Evolutionary conservation across 257 asterid species (phyloP).

Genomic region (Solanum ahanhuiri): DNA sequence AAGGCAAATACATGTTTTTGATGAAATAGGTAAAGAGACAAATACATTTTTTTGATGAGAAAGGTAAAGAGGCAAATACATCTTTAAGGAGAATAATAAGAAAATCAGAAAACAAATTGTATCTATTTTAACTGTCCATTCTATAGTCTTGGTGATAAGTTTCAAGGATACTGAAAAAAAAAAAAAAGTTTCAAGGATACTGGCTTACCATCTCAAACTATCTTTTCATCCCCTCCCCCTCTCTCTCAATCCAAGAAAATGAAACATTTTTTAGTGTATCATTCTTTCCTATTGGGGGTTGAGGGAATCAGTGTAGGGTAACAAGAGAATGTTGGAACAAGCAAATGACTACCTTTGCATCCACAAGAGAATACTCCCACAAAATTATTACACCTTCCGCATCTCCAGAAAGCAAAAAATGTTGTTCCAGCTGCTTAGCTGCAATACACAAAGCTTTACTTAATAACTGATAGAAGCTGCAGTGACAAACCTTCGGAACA

Average conservation of each 20-base stretch:
- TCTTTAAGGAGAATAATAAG: neutral
- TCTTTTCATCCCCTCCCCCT: neutral
- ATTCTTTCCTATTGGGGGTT: neutral
- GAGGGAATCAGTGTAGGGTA: neutral
- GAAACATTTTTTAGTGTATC: neutral
- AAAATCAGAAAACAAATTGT: neutral
- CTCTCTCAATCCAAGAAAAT: neutral
- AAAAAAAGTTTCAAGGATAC: neutral
- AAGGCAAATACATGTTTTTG: neutral
- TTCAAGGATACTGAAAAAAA: neutral
- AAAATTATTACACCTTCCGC: slow-evolving; percentile 69
- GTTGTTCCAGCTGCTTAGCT: slow-evolving; percentile 54
- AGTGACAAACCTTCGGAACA: neutral
- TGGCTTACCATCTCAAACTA: neutral
- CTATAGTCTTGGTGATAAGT: neutral
- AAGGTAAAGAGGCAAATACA: neutral
- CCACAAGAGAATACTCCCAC: slow-evolving; percentile 65
- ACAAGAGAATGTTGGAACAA: neutral
- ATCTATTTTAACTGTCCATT: neutral
- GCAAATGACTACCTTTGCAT: slow-evolving; percentile 48
- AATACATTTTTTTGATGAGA: neutral
- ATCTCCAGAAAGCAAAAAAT: slow-evolving; percentile 85
- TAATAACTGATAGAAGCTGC: neutral
- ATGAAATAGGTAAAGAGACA: neutral
- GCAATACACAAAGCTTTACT: neutral